Evolutionary conservation across 2,329 filamentous ascomycete genomes (phyloP), one percentile per base, ranked within the genome.

Genomic region (Alternaria brassicae): DNA sequence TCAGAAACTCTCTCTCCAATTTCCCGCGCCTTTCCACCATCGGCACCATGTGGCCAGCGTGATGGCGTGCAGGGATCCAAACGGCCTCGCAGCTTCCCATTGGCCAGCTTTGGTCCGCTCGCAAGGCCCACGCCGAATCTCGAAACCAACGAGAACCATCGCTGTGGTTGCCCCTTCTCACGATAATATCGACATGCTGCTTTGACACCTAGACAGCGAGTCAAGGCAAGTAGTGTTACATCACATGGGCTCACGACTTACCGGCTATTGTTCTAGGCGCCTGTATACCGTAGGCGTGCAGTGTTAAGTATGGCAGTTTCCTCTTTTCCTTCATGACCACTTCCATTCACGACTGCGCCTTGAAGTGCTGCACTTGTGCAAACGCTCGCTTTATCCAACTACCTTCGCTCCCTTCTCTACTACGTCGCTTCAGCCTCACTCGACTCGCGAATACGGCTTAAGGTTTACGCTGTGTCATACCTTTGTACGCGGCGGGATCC

Each of bases 281-380:
- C 44, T 50, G 36, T 42, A 47, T 48, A n/a, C n/a, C n/a, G n/a
- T n/a, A 48, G 48, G 47, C 34, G 51, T 30, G 41, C 28, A 40
- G 28, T 42, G 41, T 56, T 61, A 58, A 60, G 53, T 62, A 65
- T 62, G 53, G 42, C 48, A 13, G 25, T 39, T 41, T 63, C 55
- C 49, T 44, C 23, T 36, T 50, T 27, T 37, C 27, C 27, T 45
- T 50, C 50, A 27, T 41, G 41, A 45, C 48, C 40, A 34, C 39
- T 53, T 51, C 28, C 25, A 40, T 53, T 59, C 51, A 32, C 41
- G 39, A 54, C 56, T 53, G 65, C 66, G 63, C 65, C 60, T 68
- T 68, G 63, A 69, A 34, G 62, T 64, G 66, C 67, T 61, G 60
- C 65, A 45, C n/a, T 30, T 54, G 50, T 57, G 36, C 28, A 50